These are phyloP conservation scores for Paracoccidioides lutzii DNA, from an alignment of 2,329 filamentous ascomycete genomes.

Conservation along the genomic window DNA sequence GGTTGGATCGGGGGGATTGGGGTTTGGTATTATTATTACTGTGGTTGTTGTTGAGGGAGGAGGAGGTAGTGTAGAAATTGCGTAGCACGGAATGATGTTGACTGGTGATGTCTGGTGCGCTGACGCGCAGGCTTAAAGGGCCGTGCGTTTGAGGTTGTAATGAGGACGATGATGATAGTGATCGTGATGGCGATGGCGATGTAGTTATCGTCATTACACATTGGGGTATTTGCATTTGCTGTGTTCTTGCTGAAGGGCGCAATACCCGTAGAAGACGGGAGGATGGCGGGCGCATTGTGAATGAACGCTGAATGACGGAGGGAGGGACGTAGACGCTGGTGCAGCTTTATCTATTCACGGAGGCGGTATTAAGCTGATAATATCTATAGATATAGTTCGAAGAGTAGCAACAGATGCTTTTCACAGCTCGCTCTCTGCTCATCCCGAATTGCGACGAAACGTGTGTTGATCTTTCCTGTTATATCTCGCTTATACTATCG, in stretches of 20 bases:
- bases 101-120: not conserved
- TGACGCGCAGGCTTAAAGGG: not conserved
- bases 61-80: slow-evolving; percentile 18
- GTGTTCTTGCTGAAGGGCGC: slow-evolving; percentile 20
- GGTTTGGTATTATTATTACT: not conserved
- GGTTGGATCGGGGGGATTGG: not conserved
- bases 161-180: slow-evolving; percentile 7
- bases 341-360: not conserved
- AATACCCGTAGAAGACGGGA: slow-evolving; percentile 30
- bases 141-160: not conserved
- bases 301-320: not conserved
- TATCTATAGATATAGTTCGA: not conserved
- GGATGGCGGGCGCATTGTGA: slow-evolving; percentile 28
- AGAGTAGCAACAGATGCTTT: too few species aligned
- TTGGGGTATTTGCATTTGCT: not conserved
- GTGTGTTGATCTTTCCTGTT: too few species aligned
- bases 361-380: not conserved
- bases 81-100: slow-evolving; percentile 6
- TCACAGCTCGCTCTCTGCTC: too few species aligned
- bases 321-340: not conserved
- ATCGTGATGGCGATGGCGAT: slow-evolving; percentile 3
- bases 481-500: too few species aligned
- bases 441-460: too few species aligned
- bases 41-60: slow-evolving; percentile 12
- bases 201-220: not conserved